Base-by-base conservation (phyloP, 2,329 filamentous ascomycete genomes). In the Magnaporthiopsis incrustans region DNA sequence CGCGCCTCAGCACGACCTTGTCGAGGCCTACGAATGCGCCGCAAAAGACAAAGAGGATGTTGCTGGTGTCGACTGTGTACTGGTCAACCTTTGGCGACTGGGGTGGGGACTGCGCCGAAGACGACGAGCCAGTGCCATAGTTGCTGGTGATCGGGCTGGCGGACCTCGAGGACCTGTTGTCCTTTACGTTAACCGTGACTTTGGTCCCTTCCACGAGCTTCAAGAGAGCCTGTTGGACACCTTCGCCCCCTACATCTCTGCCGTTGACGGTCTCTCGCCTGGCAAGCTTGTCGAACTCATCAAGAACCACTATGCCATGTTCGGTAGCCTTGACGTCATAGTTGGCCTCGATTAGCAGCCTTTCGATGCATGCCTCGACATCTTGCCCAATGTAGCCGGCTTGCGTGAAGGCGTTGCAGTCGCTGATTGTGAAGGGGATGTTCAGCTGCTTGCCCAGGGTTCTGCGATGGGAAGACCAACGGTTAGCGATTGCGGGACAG, bases 341-440 rank as follows among this genome's bases (percentile, higher is more conserved):
- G 73, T 96, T 94, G 11, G 94, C 88, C 65, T 96, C 92, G 64
- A 96, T 90, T 12, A 99, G 81, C 32, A 99, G 82, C 59, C 95
- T 85, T 72, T 97, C 92, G 57, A 99, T 92, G 70, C 94, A 97
- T 0, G 91, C 89, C 73, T 99, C 95, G n/a, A 94, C 94, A 73
- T 99, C 95, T 73, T 98, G 94, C 35, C 95, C 95, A 69, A 99
- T 97, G 71, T 99, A 99, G 32, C 95, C 94, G 5, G 94, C 94
- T 77, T 97, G 94, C 0, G 94, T 98, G 68, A 98, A 92, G 7
- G 93, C 91, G 62, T 95, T 97, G 75, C 94, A 98, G 76, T 98
- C 94, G 66, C 91, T 94, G 76, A 97, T 97, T 67, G 91, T 92
- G 72, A 97, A 96, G 0, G 95, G 95, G 0, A 98, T 92, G 66